Evolutionary conservation across 495 filamentous ascomycete species (phyloP).

Genomic region (Penicillium goetzii): DNA sequence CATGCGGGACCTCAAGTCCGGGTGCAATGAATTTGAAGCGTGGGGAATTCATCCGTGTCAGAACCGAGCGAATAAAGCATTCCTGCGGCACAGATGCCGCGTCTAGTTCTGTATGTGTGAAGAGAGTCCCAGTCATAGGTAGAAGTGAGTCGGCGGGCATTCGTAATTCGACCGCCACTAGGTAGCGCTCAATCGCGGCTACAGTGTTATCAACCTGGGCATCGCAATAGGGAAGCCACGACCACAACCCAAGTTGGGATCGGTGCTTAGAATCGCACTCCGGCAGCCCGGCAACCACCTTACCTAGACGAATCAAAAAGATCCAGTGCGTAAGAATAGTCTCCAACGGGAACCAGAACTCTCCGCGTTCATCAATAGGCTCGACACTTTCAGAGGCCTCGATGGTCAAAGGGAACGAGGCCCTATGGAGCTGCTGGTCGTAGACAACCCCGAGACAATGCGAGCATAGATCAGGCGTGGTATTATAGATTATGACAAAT

Average conservation of each 20-base stretch:
- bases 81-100: slow-evolving; percentile 33
- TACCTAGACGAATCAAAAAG: slow-evolving; percentile 34
- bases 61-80: slow-evolving; percentile 37
- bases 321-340: slow-evolving; percentile 47
- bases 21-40: slow-evolving; percentile 38
- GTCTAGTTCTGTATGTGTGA: slow-evolving; percentile 32
- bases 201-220: slow-evolving; percentile 25
- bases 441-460: slow-evolving; percentile 29
- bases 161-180: slow-evolving; percentile 22
- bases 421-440: slow-evolving; percentile 23
- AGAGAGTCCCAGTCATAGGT: slow-evolving; percentile 14
- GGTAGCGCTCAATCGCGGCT: slow-evolving; percentile 23
- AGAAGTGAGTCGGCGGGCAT: slow-evolving; percentile 20
- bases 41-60: slow-evolving; percentile 35
- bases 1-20: slow-evolving; percentile 8
- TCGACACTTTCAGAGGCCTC: slow-evolving; percentile 19
- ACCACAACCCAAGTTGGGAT: slow-evolving; percentile 20
- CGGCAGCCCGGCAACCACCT: slow-evolving; percentile 16
- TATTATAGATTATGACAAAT: slow-evolving; percentile 26
- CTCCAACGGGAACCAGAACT: slow-evolving; percentile 45
- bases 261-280: background rate
- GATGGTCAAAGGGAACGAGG: slow-evolving; percentile 19
- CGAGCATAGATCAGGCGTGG: slow-evolving; percentile 9
- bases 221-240: slow-evolving; percentile 24
- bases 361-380: slow-evolving; percentile 24